These are phyloP conservation scores for Aegle marmelos DNA, from an alignment of 345 rosid species.

Conservation along the genomic window DNA sequence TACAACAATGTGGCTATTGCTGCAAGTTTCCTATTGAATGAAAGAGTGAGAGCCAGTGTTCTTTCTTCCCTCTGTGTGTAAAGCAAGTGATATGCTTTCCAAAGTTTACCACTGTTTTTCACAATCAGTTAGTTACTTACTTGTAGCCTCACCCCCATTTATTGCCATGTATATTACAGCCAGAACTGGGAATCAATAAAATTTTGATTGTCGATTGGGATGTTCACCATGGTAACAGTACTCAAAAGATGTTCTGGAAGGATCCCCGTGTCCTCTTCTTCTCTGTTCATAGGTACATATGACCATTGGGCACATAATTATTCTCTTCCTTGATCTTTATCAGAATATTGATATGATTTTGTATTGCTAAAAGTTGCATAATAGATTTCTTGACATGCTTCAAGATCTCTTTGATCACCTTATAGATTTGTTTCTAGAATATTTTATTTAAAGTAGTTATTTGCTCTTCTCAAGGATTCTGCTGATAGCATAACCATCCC, in stretches of 20 bases:
- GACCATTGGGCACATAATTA: slow-evolving; percentile 2
- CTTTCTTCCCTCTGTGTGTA: slow-evolving; percentile 1
- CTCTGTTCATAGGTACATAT: slow-evolving; percentile 88
- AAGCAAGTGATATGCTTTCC: not conserved
- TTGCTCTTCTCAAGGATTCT: not conserved
- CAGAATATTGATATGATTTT: not conserved
- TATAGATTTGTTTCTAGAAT: not conserved
- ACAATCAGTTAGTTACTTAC: not conserved
- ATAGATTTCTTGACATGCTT: not conserved
- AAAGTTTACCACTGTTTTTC: slow-evolving; percentile 5
- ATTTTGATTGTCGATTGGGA: slow-evolving; percentile 98
- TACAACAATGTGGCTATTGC: slow-evolving; percentile 96
- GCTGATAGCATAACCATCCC: not conserved
- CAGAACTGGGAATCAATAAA: slow-evolving; percentile 69
- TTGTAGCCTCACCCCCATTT: slow-evolving; percentile 5
- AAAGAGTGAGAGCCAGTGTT: slow-evolving; percentile 46
- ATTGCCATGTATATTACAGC: slow-evolving; percentile 30
- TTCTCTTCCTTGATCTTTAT: not conserved
- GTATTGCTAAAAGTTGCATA: not conserved
- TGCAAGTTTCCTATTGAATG: slow-evolving; percentile 59
- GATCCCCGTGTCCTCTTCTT: slow-evolving; percentile 92
- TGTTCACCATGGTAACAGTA: slow-evolving; percentile 97
- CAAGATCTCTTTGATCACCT: slow-evolving; percentile 8
- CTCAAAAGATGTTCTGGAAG: slow-evolving; percentile 85
- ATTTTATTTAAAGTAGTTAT: not conserved